Evolutionary conservation across 345 rosid genomes (phyloP).

Genomic region (Salix koriyanagi): DNA sequence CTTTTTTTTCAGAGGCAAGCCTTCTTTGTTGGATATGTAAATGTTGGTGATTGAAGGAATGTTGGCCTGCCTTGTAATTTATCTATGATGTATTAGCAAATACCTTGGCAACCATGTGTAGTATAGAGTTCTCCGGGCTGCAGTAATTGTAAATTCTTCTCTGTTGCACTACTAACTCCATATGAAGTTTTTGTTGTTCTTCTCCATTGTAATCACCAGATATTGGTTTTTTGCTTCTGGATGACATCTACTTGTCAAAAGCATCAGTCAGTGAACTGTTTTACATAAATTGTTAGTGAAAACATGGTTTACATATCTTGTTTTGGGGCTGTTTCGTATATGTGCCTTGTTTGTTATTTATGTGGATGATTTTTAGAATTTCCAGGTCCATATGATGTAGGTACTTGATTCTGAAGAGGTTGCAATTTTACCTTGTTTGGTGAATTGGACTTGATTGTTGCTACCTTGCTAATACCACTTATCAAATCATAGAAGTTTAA

Average conservation of each 20-base stretch:
- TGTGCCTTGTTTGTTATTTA: background rate
- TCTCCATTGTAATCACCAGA: too few species aligned
- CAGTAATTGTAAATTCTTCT: background rate
- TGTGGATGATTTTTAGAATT: background rate
- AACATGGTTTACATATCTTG: background rate
- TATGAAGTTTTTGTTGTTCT: too few species aligned
- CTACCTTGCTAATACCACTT: background rate
- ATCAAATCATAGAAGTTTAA: background rate
- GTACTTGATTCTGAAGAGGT: background rate
- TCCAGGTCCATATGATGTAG: background rate
- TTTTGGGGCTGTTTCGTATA: background rate
- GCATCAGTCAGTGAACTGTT: too few species aligned
- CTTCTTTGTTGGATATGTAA: background rate
- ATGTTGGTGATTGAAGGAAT: background rate
- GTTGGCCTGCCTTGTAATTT: background rate
- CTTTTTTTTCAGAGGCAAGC: background rate
- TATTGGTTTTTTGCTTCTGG: slow-evolving; percentile 2
- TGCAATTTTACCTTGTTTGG: background rate
- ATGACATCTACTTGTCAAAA: background rate
- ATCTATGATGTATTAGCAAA: background rate
- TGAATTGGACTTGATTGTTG: background rate
- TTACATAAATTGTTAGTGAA: too few species aligned
- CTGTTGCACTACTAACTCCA: too few species aligned
- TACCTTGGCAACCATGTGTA: background rate
- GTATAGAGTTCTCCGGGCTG: background rate